Base-by-base conservation (phyloP, 1,284 basidiomycete species). In the Apiotrichum laibachii region DNA sequence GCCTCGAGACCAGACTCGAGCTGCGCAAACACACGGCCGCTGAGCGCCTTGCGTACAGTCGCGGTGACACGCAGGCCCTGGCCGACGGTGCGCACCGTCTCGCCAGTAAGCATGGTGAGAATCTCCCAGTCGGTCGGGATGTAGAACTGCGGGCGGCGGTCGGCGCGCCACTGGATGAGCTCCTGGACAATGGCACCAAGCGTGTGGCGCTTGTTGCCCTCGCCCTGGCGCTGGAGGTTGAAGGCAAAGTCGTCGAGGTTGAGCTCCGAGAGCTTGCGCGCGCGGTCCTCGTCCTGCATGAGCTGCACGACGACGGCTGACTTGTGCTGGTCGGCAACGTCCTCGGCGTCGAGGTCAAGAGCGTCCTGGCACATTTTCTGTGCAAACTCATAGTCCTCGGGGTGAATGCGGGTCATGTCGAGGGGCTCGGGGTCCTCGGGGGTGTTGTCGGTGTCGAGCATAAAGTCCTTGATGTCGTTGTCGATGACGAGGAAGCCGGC, bases 291-390 rank as follows among this genome's bases (percentile, higher is more conserved):
- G 71, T 94, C 90, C 50, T 86, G 83, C 87, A 97, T 92, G 72
- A 99, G 87, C 55, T 88, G 81, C 46, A 93, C 87, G 11, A 94
- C 90, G 54, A 89, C 85, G 8, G 73, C 73, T 5, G 93, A 96
- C 40, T 91, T 89, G 72, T 93, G 89, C 67, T 91, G 87, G 67
- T 90, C 90, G 61, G 89, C 88, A 34, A 91, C 83, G 76, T 98
- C 94, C 73, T 97, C 94, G 71, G 94, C 92, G 68, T 97, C 94
- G 37, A 92, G 84, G 71, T 97, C 95, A 26, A 98, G 84, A 9
- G 95, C 92, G 76, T 98, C 95, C 13, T 92, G 91, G 39, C 96
- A 95, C 92, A 99, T 98, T 81, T 99, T 98, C 48, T 92, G 87
- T 1, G 96, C 95, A 56, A 98, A 84, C 70, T 97, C 92, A 76